phyloP scores from a whole-genome alignment of 2,329 filamentous ascomycete genomes.

The Botryotinia narcissicola region DNA sequence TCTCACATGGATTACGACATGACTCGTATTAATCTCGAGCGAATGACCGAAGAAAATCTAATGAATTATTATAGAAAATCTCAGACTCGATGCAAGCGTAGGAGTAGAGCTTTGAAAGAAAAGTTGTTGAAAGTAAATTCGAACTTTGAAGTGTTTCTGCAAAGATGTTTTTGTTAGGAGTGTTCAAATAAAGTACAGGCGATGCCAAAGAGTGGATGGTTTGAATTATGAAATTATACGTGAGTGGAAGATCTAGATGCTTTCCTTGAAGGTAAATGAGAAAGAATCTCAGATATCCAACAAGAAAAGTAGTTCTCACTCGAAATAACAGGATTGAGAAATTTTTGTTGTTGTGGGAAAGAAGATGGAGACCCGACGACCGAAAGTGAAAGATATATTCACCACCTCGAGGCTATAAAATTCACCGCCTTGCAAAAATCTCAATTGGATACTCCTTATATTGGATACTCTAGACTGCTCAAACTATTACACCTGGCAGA shows the following conservation, averaged over 20 bases:
- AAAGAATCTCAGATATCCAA: not conserved
- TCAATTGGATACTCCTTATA: not conserved
- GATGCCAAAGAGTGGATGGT: not conserved
- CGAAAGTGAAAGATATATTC: slow-evolving; percentile 2
- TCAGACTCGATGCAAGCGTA: not conserved
- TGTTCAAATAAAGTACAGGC: not conserved
- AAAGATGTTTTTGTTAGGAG: not conserved
- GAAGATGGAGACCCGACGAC: not conserved
- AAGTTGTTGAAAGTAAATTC: not conserved
- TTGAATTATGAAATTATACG: not conserved
- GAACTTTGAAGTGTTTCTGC: not conserved
- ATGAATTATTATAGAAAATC: not conserved
- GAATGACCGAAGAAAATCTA: not conserved
- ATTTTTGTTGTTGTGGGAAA: not conserved
- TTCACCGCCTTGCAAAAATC: not conserved
- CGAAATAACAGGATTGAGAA: not conserved
- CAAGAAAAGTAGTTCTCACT: slow-evolving; percentile 8
- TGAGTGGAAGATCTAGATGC: not conserved
- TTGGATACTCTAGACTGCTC: not conserved
- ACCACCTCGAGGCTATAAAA: not conserved
- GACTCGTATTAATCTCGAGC: not conserved
- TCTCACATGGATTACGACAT: slow-evolving; percentile 11
- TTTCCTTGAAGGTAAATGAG: not conserved
- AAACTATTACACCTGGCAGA: not conserved
- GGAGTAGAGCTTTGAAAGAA: not conserved